Evolutionary conservation across 805 yeast species (phyloP), one percentile per base, ranked within the genome.

Genomic region (Cyberlindnera maclurae): DNA sequence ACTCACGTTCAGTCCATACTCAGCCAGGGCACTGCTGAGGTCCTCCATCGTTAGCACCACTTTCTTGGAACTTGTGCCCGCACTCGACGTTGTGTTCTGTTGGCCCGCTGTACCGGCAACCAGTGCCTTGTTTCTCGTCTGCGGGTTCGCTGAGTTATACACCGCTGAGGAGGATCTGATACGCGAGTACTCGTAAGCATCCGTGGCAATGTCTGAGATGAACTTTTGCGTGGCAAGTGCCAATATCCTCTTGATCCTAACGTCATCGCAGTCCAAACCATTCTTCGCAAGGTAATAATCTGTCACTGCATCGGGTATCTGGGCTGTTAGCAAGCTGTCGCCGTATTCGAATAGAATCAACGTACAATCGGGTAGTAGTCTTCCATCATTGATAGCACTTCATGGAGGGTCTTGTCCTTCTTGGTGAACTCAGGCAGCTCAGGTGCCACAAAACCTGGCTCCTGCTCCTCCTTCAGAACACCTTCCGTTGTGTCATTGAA

Each of bases 151-250:
- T 4, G 95, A 77, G 51, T 82, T 80, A 52, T 84, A 79, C n/a
- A 89, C 94, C 0, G 96, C 78, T 11, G 87, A 77, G 4, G 85
- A 69, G n/a, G 93, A 85, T 45, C 97, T 73, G 48, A 93, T 93
- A 44, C 97, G 69, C 8, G 96, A 84, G 57, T 87, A 89, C 58
- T 93, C 98, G 57, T 87, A 93, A 0, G 98, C 97, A 56, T 93
- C 97, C 12, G 88, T 86, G 2, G 98, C 96, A 24, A 93, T 80
- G 58, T 93, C 98, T 44, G 89, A 78, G 20, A 93, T 74, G 58
- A 93, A 93, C 57, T 93, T 93, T 55, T 94, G 98, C 0, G 98
- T 93, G 1, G 98, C 97, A 40, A 93, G 67, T 0, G 97, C 97
- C 35, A 93, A 67, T 28, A 93, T 65, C 38, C 97, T 70, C 59